Conservation (phyloP, 2,329 filamentous ascomycete genomes). For the Monilinia polystroma region DNA sequence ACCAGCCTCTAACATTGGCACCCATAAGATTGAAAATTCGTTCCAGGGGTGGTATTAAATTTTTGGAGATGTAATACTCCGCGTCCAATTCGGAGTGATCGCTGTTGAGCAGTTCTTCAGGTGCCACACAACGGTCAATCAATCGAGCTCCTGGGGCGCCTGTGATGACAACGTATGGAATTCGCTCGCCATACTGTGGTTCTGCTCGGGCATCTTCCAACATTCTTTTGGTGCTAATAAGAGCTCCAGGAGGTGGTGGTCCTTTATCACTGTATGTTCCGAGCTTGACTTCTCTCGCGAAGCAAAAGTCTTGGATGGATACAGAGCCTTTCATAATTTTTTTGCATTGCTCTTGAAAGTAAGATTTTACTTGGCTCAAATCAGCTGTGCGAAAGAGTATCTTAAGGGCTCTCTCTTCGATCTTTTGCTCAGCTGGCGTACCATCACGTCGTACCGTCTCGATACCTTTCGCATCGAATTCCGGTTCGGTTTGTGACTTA, state of each 20-base stretch:
- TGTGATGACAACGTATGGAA: constrained; percentile 90
- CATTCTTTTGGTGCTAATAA: constrained; percentile 86
- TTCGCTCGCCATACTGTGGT: constrained; percentile 90
- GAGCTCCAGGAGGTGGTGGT: constrained; percentile 77
- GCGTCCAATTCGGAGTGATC: constrained; percentile 80
- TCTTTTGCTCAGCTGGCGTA: constrained; percentile 92
- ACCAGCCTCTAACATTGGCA: constrained; percentile 88
- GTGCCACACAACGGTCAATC: constrained; percentile 85
- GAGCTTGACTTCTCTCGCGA: constrained; percentile 86
- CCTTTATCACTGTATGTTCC: constrained; percentile 84
- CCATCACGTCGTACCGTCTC: constrained; percentile 95
- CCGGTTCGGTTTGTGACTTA: constrained; percentile 70
- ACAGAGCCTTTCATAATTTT: constrained; percentile 91
- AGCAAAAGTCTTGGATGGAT: constrained; percentile 93
- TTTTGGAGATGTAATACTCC: constrained; percentile 96
- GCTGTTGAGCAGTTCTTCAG: constrained; percentile 75
- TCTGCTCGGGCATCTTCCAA: constrained; percentile 80
- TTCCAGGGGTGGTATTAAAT: constrained; percentile 90
- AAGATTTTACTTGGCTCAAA: constrained; percentile 81
- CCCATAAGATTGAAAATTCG: constrained; percentile 96
- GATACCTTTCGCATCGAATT: constrained; percentile 97
- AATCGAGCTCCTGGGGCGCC: constrained; percentile 83
- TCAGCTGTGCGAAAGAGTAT: constrained; percentile 88
- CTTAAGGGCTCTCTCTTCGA: constrained; percentile 88
- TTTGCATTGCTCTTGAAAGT: constrained; percentile 84